Conservation (phyloP, 2,329 filamentous ascomycete genomes). For the Cladorrhinum sp. region DNA sequence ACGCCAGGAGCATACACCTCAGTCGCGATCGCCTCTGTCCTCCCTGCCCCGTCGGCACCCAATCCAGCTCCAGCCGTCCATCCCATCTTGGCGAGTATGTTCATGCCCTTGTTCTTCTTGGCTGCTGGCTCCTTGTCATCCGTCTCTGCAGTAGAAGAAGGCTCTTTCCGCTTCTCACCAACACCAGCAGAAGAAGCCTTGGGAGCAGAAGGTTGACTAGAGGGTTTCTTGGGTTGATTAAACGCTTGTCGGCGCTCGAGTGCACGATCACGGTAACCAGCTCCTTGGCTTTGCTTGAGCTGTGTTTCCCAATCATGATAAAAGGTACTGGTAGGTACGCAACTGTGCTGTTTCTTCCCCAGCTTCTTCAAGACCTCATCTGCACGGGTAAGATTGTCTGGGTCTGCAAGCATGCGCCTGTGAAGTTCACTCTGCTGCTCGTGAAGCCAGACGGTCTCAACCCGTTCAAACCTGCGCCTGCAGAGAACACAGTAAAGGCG, state of each 20-base stretch:
- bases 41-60: slow-evolving; percentile 60
- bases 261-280: slow-evolving; percentile 63
- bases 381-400: slow-evolving; percentile 30
- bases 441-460: slow-evolving; percentile 41
- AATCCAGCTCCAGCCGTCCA: slow-evolving; percentile 65
- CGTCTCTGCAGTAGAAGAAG: slow-evolving; percentile 27
- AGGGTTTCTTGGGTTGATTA: slow-evolving; percentile 57
- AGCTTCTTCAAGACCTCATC: slow-evolving; percentile 33
- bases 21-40: slow-evolving; percentile 62
- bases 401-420: slow-evolving; percentile 29
- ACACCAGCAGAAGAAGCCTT: slow-evolving; percentile 19
- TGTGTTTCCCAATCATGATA: slow-evolving; percentile 23
- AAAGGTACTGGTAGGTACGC: slow-evolving; percentile 21
- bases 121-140: slow-evolving; percentile 36
- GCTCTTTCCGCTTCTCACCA: slow-evolving; percentile 35
- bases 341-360: slow-evolving; percentile 31
- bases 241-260: slow-evolving; percentile 63
- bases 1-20: slow-evolving; percentile 66
- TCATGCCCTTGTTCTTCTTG: slow-evolving; percentile 59
- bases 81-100: slow-evolving; percentile 70
- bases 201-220: slow-evolving; percentile 30
- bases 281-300: slow-evolving; percentile 21
- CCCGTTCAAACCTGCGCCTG: slow-evolving; percentile 40
- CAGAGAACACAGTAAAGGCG: slow-evolving; percentile 41
- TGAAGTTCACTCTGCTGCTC: slow-evolving; percentile 46